Conservation (phyloP, 352 stramenopile species). For the Achlya hypogyna region DNA sequence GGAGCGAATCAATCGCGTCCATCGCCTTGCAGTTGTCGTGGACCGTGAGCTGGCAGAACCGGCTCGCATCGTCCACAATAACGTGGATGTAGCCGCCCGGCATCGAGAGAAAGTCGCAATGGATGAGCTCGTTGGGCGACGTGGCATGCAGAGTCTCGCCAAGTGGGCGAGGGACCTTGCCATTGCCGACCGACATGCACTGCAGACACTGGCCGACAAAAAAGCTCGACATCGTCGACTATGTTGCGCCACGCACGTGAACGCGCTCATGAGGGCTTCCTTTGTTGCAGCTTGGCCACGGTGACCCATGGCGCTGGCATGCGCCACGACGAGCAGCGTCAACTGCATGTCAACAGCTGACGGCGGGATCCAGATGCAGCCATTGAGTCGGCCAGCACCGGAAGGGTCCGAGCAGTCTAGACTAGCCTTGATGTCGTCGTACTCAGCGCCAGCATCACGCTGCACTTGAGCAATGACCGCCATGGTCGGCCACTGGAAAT, state of each 20-base stretch:
- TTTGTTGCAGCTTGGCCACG: conserved; percentile 22
- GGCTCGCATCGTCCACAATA: conserved; percentile 26
- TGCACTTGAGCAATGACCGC: background rate
- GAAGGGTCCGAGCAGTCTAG: background rate
- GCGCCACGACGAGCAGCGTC: conserved; percentile 22
- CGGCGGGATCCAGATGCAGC: background rate
- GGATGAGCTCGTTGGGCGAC: conserved; percentile 28
- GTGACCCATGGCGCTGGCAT: conserved; percentile 23
- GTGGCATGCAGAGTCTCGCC: conserved; percentile 23
- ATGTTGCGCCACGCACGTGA: conserved; percentile 23
- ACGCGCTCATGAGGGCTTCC: conserved; percentile 1
- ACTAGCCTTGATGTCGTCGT: background rate
- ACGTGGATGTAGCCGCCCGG: conserved; percentile 25
- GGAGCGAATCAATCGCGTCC: background rate
- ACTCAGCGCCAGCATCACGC: background rate
- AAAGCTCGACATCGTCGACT: conserved; percentile 1
- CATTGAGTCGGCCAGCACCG: background rate
- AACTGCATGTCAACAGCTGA: conserved; percentile 23
- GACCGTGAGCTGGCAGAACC: conserved; percentile 17
- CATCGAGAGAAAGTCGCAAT: conserved; percentile 32
- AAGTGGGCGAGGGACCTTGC: conserved; percentile 19
- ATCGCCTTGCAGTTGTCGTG: conserved; percentile 2
- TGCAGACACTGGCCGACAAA: conserved; percentile 11
- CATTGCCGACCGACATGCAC: conserved; percentile 11
- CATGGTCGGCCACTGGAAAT: conserved; percentile 4